Base-by-base conservation (phyloP, 225 moss, liverwort and hornwort genomes). In the Asterella californica region DNA sequence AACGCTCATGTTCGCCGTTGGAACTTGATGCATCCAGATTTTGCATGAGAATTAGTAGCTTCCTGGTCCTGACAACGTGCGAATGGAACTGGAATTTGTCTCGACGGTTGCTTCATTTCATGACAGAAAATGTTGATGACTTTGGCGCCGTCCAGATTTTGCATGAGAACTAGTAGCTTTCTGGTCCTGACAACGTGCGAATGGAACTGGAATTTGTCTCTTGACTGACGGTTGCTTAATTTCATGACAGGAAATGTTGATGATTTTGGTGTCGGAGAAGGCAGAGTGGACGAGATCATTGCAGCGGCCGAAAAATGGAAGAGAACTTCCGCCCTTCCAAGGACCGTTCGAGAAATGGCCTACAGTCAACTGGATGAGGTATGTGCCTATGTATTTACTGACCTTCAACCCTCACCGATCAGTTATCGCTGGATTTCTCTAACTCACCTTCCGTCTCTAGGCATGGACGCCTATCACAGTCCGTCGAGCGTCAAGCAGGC, bases 361-460 rank as follows among this genome's bases (percentile, higher is more conserved):
- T 79, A 52, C 71, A 29, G 75, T 2, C 48, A 79, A 7, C 75
- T 85, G 24, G 82, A 82, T 18, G 85, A 85, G 85, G 85, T 82
- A 79, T 15, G 22, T 71, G 6, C n/a, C 42, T 4, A 0, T 36
- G 9, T 68, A 2, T 15, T 18, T 14, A 11, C 32, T 30, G 32
- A 30, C 27, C 32, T 36, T 34, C 25, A 22, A 24, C 9, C 19
- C 36, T 25, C 55, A 14, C 8, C 61, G 22, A 10, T 25, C n/a
- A 61, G 7, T 61, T 61, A 25, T 61, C 0, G 22, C 45, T 49
- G 42, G 18, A 22, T 73, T 34, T 27, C 1, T 4, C 10, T 61
- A 5, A 57, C n/a, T 61, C 25, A 50, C 12, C 38, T 45, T 57
- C 25, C 6, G 24, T n/a, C n/a, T 25, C 17, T 12, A 3, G 1